Conservation (phyloP, 495 filamentous ascomycete genomes). For the Neurospora tetrasperma region DNA sequence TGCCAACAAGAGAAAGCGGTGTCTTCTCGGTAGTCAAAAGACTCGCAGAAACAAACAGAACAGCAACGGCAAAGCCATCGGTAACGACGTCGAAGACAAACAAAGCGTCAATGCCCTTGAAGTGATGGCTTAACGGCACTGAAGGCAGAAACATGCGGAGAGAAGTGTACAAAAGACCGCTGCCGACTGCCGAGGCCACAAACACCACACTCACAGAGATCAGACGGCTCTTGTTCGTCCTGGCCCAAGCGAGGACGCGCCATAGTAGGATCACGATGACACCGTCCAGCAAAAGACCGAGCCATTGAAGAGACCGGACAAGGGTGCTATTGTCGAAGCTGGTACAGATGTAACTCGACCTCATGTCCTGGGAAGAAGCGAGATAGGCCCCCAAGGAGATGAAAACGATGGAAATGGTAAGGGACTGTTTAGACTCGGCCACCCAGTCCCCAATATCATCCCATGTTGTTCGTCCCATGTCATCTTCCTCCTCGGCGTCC, state of each 20-base stretch:
- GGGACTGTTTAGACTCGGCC: constrained; percentile 16
- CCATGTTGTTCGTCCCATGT: constrained; percentile 25
- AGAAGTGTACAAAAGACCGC: constrained; percentile 8
- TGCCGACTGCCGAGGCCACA: constrained; percentile 15
- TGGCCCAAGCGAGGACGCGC: constrained; percentile 37
- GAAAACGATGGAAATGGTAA: constrained; percentile 18
- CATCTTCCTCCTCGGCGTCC: constrained; percentile 24
- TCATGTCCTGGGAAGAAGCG: constrained; percentile 11
- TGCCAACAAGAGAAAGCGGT: constrained; percentile 25
- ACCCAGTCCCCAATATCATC: constrained; percentile 31
- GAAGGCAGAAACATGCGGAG: constrained; percentile 6
- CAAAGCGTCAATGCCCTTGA: constrained; percentile 19
- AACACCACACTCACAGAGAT: constrained; percentile 29
- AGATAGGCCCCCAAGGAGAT: constrained; percentile 25
- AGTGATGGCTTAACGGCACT: constrained; percentile 12
- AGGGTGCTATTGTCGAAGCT: constrained; percentile 18
- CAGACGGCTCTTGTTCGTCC: constrained; percentile 33
- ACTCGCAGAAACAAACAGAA: constrained; percentile 27
- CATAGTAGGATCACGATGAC: constrained; percentile 29
- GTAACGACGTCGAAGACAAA: constrained; percentile 32
- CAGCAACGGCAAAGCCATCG: constrained; percentile 29
- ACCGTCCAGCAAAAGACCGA: constrained; percentile 32
- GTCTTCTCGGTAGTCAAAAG: constrained; percentile 31
- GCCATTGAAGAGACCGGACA: constrained; percentile 25
- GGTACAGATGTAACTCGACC: constrained; percentile 38